These are phyloP conservation scores for Colletotrichum filicis DNA, from an alignment of 2,329 filamentous ascomycete species.

Conservation along the genomic window DNA sequence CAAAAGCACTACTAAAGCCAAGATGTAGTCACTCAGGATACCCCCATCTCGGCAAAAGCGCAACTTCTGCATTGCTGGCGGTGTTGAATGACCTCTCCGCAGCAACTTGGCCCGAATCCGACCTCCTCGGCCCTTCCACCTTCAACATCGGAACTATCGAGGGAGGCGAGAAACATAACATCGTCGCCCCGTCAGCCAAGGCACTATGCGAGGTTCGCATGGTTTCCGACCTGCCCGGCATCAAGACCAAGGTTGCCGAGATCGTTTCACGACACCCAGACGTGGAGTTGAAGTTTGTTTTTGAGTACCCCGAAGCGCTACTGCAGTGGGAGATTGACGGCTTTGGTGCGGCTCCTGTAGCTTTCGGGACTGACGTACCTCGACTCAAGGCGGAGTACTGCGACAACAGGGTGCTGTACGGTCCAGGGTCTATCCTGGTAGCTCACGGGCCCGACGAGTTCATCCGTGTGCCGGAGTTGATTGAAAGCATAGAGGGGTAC, in stretches of 20 bases:
- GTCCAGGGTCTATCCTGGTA: conserved; percentile 50
- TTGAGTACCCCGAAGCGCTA: conserved; percentile 50
- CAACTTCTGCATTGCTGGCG: conserved; percentile 44
- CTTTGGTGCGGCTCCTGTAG: conserved; percentile 48
- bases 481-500: conserved; percentile 50
- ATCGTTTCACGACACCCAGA: conserved; percentile 45
- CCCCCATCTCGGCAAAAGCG: conserved; percentile 47
- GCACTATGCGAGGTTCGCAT: conserved; percentile 53
- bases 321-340: conserved; percentile 51
- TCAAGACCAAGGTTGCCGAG: conserved; percentile 46
- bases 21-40: conserved; percentile 48
- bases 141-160: conserved; percentile 52
- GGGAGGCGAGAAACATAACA: conserved; percentile 52
- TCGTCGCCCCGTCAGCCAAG: conserved; percentile 49
- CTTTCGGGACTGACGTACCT: conserved; percentile 53
- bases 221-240: conserved; percentile 45
- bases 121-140: conserved; percentile 51
- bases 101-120: conserved; percentile 45
- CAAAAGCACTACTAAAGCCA: not conserved
- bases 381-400: conserved; percentile 44
- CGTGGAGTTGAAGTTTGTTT: conserved; percentile 47
- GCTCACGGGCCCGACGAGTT: conserved; percentile 51
- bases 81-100: conserved; percentile 45
- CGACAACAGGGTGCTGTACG: conserved; percentile 50
- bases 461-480: conserved; percentile 46